Evolutionary conservation across 1,139 yeast species (phyloP).

Genomic region (Candida pseudoviswanathii): DNA sequence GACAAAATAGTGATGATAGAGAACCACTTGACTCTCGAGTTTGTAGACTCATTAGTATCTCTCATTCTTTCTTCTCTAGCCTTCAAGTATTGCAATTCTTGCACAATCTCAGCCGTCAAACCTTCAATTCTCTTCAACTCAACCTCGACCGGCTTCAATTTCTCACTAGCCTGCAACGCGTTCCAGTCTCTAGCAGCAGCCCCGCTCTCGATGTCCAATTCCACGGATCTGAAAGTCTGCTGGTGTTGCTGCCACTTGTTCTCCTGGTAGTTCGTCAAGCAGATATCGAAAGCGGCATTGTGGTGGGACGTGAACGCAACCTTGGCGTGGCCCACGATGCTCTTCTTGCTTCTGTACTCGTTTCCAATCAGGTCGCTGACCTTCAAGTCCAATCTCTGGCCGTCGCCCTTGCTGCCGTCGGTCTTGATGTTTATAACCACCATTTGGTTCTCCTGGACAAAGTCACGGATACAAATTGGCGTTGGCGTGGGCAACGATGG

Average conservation of each 20-base stretch:
- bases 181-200: constrained; percentile 98
- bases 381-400: constrained; percentile 68
- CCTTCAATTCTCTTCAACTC: constrained; percentile 85
- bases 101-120: constrained; percentile 74
- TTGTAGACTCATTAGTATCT: constrained; percentile 95
- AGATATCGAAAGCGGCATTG: constrained; percentile 85
- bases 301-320: constrained; percentile 84
- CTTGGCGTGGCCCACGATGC: constrained; percentile 63
- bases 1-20: constrained; percentile 68
- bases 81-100: constrained; percentile 80
- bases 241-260: constrained; percentile 35
- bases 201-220: constrained; percentile 91
- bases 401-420: constrained; percentile 78
- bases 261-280: constrained; percentile 72
- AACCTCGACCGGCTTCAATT: constrained; percentile 88
- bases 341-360: constrained; percentile 66
- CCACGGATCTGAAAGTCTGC: constrained; percentile 58
- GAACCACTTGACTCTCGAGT: constrained; percentile 82
- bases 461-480: constrained; percentile 81
- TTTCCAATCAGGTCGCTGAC: constrained; percentile 71
- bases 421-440: constrained; percentile 82
- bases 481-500: constrained; percentile 37
- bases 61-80: constrained; percentile 88
- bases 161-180: constrained; percentile 88
- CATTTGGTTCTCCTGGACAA: constrained; percentile 77